Base-by-base conservation (phyloP, 257 asterid species). In the Solanum chilense region DNA sequence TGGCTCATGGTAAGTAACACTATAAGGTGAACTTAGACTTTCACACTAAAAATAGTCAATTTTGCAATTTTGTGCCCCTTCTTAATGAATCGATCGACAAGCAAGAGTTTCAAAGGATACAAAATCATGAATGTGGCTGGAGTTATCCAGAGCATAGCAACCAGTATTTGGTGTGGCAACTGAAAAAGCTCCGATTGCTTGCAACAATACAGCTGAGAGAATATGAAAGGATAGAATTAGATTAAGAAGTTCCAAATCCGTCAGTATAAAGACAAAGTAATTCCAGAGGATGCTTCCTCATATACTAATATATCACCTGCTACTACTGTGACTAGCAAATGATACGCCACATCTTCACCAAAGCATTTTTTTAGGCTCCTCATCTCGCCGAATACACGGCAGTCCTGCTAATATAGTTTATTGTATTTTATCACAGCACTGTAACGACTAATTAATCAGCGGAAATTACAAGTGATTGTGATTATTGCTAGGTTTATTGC, bases 51-150 rank as follows among this genome's bases (percentile, higher is more conserved):
- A 42, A 76, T 42, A 45, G 83, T n/a, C 83, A 76, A 76, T 42
- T 42, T 42, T 44, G 23, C 60, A 76, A n/a, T 78, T 78, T 47
- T 78, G 41, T 27, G 62, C n/a, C 39, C 37, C 64, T 25, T 45
- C 84, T 35, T 33, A 33, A 70, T 69, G 33, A 70, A 27, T 60
- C 25, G 20, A 27, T 60, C 25, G 58, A 47, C 21, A 23, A 18
- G 21, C 69, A 49, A 21, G 29, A 44, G 75, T 13, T 27, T 58
- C 77, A 90, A 35, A 93, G 99, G 99, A 96, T 96, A 96, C 98
- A 86, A 96, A 96, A 91, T 95, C 99, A 88, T 92, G 90, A 90
- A 96, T 93, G 91, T 86, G 91, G 82, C 99, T 96, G 92, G 93
- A 88, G 87, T 93, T 96, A 86, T 94, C 99, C 5, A 96, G 87